These are phyloP conservation scores for Solanum sparsipilum DNA, from an alignment of 257 asterid species.

Conservation along the genomic window DNA sequence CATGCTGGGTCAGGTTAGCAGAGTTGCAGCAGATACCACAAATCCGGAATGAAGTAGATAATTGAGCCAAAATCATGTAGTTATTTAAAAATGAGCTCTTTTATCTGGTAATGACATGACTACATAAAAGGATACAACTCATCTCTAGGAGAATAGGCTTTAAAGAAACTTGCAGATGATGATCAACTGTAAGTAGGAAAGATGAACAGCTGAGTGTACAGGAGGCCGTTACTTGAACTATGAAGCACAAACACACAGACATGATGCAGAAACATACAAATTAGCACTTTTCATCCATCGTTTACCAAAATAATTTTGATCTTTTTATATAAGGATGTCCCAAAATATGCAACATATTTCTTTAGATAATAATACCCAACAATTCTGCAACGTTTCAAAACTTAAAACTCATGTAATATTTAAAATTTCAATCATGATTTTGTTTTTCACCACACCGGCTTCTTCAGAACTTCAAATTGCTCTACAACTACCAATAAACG, in stretches of 20 bases:
- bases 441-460: not conserved
- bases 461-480: not conserved
- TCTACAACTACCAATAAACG: not conserved
- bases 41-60: not conserved
- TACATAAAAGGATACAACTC: not conserved
- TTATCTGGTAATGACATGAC: not conserved
- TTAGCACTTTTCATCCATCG: not conserved
- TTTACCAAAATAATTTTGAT: not conserved
- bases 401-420: not conserved
- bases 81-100: not conserved
- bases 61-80: not conserved
- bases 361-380: not conserved
- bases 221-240: not conserved
- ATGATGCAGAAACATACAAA: not conserved
- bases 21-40: not conserved
- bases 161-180: not conserved
- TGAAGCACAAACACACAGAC: not conserved
- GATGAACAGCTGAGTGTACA: not conserved
- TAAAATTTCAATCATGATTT: not conserved
- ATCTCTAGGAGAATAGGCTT: not conserved
- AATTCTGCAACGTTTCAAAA: not conserved
- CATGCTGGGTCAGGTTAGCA: not conserved
- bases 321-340: not conserved
- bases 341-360: not conserved
- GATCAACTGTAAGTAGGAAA: not conserved